These are phyloP conservation scores for Coriolopsis trogii DNA, from an alignment of 1,284 basidiomycete species.

Conservation along the genomic window DNA sequence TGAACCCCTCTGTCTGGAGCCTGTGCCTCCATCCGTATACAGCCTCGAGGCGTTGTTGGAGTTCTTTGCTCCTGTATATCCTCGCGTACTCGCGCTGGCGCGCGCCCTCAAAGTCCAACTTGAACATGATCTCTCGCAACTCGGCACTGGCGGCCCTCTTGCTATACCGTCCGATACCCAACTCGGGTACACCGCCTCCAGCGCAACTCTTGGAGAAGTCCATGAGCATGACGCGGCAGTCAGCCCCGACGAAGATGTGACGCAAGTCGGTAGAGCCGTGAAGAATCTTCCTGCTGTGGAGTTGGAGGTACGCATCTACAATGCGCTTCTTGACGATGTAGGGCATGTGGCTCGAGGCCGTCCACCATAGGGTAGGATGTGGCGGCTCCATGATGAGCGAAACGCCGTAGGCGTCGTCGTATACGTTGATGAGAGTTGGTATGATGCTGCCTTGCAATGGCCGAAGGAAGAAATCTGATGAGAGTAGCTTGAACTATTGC, in stretches of 20 bases:
- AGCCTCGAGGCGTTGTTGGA: no score
- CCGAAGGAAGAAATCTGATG: slow-evolving; percentile 47
- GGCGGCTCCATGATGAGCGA: slow-evolving; percentile 40
- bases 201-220: slow-evolving; percentile 56
- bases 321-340: slow-evolving; percentile 26
- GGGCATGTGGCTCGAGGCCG: slow-evolving; percentile 30
- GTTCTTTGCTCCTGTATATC: slow-evolving; percentile 12
- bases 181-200: slow-evolving; percentile 37
- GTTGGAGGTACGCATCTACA: slow-evolving; percentile 17
- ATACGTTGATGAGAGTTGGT: slow-evolving; percentile 55
- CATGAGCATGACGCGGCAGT: slow-evolving; percentile 56
- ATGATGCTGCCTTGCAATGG: slow-evolving; percentile 56
- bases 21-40: no score
- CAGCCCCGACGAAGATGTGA: slow-evolving; percentile 56
- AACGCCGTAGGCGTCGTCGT: slow-evolving; percentile 40
- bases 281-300: slow-evolving; percentile 25
- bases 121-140: slow-evolving; percentile 56
- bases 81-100: slow-evolving; percentile 27
- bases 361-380: slow-evolving; percentile 30
- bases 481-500: slow-evolving; percentile 42
- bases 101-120: slow-evolving; percentile 43
- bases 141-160: slow-evolving; percentile 50
- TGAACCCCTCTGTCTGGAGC: no score
- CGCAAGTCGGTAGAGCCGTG: slow-evolving; percentile 26
- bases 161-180: slow-evolving; percentile 41